Evolutionary conservation across 352 stramenopile species (phyloP), one percentile per base, ranked within the genome.

Genomic region (Phytophthora lateralis): DNA sequence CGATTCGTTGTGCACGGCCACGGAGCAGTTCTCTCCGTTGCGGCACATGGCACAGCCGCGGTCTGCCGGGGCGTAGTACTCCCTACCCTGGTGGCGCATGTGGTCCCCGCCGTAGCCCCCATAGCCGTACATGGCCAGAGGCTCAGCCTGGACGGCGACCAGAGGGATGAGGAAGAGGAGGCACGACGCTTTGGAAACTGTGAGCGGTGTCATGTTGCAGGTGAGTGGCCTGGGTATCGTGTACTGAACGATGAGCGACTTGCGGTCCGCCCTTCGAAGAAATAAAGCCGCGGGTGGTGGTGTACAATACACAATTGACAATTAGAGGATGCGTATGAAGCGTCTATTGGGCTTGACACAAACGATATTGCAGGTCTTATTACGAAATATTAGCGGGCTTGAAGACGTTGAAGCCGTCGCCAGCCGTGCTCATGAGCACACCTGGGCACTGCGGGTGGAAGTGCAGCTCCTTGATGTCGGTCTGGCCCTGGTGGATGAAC

Each of bases 401-500:
- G 73, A 99, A 99, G 10, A 98, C 85, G 75, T 98, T 98, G 73
- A 99, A 99, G 38, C 96, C 96, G 70, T 98, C 96, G 60, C 91
- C 87, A 37, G 97, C 97, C 20, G 97, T 99, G 53, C 93, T 98
- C 52, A 99, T 93, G 34, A 99, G 76, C 69, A 98, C 91, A 64
- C 97, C 98, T 30, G 96, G 95, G 58, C 99, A 98, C 80, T 99
- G 98, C 43, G 92, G 96, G 84, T 99, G 97, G 86, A 99, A 99
- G 78, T 99, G 97, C 17, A 99, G 78, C 78, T 99, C 98, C 81
- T 99, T 99, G 76, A 99, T 98, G 71, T 99, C 96, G 46, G 88
- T 92, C 65, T 98, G 97, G n/a, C 98, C 98, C 71, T 98, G 97
- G 81, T 99, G 97, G 51, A 99, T 97, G 82, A 99, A 99, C 21